phyloP scores from a whole-genome alignment of 2,329 filamentous ascomycete genomes.

The Cladosporium sp. region DNA sequence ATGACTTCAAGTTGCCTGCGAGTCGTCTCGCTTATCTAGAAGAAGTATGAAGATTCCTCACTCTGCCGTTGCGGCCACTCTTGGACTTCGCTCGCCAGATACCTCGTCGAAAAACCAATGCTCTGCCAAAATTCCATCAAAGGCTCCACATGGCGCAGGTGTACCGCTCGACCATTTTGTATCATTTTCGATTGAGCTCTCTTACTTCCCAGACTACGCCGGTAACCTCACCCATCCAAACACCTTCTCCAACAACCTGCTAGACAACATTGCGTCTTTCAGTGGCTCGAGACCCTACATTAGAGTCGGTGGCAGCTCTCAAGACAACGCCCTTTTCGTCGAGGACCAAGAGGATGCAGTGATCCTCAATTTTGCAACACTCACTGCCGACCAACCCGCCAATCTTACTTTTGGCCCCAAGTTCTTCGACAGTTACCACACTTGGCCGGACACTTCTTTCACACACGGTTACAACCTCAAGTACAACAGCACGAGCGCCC shows the following conservation, averaged over 20 bases:
- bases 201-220: conserved; percentile 55
- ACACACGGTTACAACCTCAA: conserved; percentile 63
- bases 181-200: conserved; percentile 55
- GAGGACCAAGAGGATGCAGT: conserved; percentile 52
- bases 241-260: conserved; percentile 59
- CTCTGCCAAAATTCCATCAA: background rate
- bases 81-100: background rate
- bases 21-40: background rate
- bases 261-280: conserved; percentile 57
- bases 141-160: conserved; percentile 29
- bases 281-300: conserved; percentile 60
- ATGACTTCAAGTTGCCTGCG: background rate
- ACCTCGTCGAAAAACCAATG: background rate
- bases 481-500: conserved; percentile 54
- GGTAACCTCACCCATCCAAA: conserved; percentile 59
- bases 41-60: background rate
- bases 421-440: conserved; percentile 64
- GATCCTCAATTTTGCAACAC: conserved; percentile 52
- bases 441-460: conserved; percentile 57
- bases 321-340: conserved; percentile 64
- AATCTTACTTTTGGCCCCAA: conserved; percentile 61
- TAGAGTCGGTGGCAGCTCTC: conserved; percentile 66
- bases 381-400: conserved; percentile 61
- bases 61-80: background rate
- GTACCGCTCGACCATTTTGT: conserved; percentile 48